Evolutionary conservation across 441 rosid genomes (phyloP).

Genomic region (Aleurites moluccanus): DNA sequence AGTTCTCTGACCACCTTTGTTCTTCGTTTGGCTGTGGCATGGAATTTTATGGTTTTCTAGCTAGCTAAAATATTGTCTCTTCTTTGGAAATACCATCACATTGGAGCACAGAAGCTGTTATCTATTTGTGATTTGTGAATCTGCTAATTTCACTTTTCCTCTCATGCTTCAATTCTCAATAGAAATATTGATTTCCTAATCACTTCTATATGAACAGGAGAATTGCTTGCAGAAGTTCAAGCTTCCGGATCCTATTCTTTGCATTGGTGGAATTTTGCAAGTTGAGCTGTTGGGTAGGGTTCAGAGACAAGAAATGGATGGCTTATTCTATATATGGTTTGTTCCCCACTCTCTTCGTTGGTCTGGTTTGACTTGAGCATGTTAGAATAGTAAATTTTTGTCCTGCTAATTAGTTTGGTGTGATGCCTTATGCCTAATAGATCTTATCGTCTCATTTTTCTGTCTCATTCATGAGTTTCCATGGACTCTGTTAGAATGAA

Average conservation of each 20-base stretch:
- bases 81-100: background rate
- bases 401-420: background rate
- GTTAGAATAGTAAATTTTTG: background rate
- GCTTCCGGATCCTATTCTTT: conserved; percentile 85
- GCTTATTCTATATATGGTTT: conserved; percentile 82
- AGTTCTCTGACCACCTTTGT: background rate
- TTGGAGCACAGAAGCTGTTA: background rate
- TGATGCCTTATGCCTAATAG: background rate
- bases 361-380: conserved; percentile 5
- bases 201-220: conserved; percentile 49
- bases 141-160: background rate
- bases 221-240: conserved; percentile 63
- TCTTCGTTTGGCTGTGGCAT: background rate
- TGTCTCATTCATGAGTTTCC: background rate
- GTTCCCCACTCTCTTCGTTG: conserved; percentile 21
- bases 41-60: background rate
- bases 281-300: conserved; percentile 86
- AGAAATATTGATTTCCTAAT: background rate
- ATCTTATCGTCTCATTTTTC: background rate
- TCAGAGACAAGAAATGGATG: conserved; percentile 79
- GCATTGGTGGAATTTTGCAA: conserved; percentile 79
- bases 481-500: too few species aligned
- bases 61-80: background rate
- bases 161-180: background rate
- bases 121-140: background rate